A percentile compares a stretch with the other conserved stretches of the same genome.
Conservation (phyloP, 129 eudicot species). For the Lactuca sativa region DNA sequence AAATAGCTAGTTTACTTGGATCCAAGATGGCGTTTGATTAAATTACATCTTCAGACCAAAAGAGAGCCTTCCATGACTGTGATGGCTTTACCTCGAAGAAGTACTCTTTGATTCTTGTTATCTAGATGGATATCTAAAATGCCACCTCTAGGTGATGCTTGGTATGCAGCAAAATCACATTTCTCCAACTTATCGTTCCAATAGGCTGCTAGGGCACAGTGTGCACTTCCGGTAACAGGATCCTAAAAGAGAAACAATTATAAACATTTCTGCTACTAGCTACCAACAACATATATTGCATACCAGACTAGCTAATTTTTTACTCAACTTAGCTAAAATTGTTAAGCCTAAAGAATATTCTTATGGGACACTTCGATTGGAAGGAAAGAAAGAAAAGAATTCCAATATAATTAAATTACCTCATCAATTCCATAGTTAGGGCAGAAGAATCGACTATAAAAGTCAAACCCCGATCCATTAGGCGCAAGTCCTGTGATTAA, state of each 20-base stretch:
- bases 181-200: slow-evolving; percentile 79
- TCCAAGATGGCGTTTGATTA: not conserved
- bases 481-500: slow-evolving; percentile 64
- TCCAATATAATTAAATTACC: slow-evolving; percentile 38
- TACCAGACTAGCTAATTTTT: not conserved
- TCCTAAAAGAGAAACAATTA: slow-evolving; percentile 44
- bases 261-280: not conserved
- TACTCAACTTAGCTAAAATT: too few species aligned
- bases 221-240: slow-evolving; percentile 85
- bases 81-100: slow-evolving; percentile 65
- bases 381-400: too few species aligned
- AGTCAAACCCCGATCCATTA: slow-evolving; percentile 73
- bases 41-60: slow-evolving; percentile 36
- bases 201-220: slow-evolving; percentile 75
- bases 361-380: not conserved
- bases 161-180: slow-evolving; percentile 65
- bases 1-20: not conserved
- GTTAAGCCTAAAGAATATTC: too few species aligned
- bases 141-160: slow-evolving; percentile 81
- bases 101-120: slow-evolving; percentile 62
- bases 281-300: not conserved
- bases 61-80: slow-evolving; percentile 79
- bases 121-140: slow-evolving; percentile 62
- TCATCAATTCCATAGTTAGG: slow-evolving; percentile 75
- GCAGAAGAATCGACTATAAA: slow-evolving; percentile 67